These are phyloP conservation scores for Sporothrix brunneoviolacea DNA, from an alignment of 2,329 filamentous ascomycete species.

Conservation along the genomic window DNA sequence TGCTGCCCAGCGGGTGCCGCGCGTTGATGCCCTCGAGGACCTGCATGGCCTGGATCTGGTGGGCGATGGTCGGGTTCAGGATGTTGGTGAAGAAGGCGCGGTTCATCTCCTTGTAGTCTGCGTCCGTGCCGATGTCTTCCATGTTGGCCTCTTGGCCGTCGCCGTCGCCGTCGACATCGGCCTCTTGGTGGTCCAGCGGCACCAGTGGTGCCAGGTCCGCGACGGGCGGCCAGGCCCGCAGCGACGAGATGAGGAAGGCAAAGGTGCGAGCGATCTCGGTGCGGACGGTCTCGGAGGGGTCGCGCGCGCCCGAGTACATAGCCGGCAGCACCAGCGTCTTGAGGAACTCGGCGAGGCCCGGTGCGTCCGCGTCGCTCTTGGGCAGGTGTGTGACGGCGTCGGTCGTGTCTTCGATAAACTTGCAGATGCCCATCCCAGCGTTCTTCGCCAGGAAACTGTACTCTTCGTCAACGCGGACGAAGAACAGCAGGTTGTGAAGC, in stretches of 20 bases:
- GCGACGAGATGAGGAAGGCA: conserved; percentile 66
- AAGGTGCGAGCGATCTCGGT: conserved; percentile 75
- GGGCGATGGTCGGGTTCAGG: conserved; percentile 79
- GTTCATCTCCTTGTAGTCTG: conserved; percentile 37
- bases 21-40: conserved; percentile 64
- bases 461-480: conserved; percentile 79
- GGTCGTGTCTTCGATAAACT: conserved; percentile 63
- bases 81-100: conserved; percentile 87
- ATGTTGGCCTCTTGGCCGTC: not conserved
- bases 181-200: conserved; percentile 37
- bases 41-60: conserved; percentile 76
- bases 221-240: conserved; percentile 64
- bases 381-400: conserved; percentile 29
- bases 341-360: conserved; percentile 52
- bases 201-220: conserved; percentile 68
- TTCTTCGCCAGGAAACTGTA: conserved; percentile 74
- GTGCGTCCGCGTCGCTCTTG: conserved; percentile 15
- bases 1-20: conserved; percentile 56
- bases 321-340: conserved; percentile 63
- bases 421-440: conserved; percentile 71
- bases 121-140: conserved; percentile 6
- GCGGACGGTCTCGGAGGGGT: conserved; percentile 76
- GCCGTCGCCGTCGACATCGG: not conserved
- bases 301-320: conserved; percentile 67
- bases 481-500: conserved; percentile 83